Base-by-base conservation (phyloP, 371 early-diverging fungal genomes). In the Mucor saturninus region DNA sequence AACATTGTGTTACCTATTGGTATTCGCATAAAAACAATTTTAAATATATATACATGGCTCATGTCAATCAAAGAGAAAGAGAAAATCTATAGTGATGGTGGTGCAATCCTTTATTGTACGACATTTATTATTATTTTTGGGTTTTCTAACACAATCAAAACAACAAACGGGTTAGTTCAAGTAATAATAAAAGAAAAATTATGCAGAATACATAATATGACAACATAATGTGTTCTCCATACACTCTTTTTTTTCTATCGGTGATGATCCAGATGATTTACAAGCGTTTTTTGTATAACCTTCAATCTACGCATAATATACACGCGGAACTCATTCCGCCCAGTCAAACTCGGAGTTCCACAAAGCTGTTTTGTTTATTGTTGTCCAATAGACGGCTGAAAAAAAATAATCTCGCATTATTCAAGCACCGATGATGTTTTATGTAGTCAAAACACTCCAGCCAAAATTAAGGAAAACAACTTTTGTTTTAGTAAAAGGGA, bases 141-240 rank as follows among this genome's bases (percentile, higher is more conserved):
- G 21, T 46, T 46, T 46, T 21, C 26, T 46, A 46, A 46, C 21
- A 46, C 21, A 46, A 46, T 26, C 15, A 46, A 15, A 46, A 46
- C 46, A 46, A 46, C n/a, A 21, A 9, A n/a, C 21, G 21, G 21
- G 21, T 21, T 21, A 21, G 21, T 21, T 21, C 21, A 21, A 15
- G 8, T 3, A 21, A 26, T 7, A 46, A n/a, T 8, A 46, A 46
- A 46, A 46, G 21, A 21, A 21, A 15, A n/a, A 7, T 46, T 46
- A 46, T 46, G 46, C 46, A 46, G 26, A 46, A 46, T 21, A 46
- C 46, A 46, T 21, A 26, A 46, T 21, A 46, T 46, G 46, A 46
- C 46, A 46, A 46, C 46, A 46, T 46, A 46, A 46, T 21, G 46
- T 46, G 46, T 15, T n/a, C 43, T n/a, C 43, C 43, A 43, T 14